A percentile compares a stretch with the other conserved stretches of the same genome.
Evolutionary conservation across 2,329 filamentous ascomycete genomes (phyloP).

Genomic region (Cordyceps cateniannulata): DNA sequence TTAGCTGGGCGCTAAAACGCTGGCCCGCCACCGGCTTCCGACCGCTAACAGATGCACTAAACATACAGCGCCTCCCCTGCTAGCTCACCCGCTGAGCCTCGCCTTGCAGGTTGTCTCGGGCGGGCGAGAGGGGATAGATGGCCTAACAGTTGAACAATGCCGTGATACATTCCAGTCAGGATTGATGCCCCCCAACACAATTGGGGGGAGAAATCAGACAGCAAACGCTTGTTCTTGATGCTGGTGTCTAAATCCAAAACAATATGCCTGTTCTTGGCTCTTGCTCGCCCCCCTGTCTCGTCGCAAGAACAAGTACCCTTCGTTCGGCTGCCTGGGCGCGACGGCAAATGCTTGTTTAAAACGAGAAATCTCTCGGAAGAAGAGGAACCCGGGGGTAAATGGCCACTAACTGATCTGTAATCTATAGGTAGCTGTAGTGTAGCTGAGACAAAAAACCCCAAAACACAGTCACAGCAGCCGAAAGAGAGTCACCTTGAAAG

Average conservation of each 20-base stretch:
- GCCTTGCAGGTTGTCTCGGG: not conserved
- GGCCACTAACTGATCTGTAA: no score
- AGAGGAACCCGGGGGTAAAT: no score
- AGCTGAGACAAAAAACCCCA: not conserved
- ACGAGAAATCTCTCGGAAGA: not conserved
- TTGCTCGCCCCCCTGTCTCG: not conserved
- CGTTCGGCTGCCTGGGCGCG: no score
- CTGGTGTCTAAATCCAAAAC: not conserved
- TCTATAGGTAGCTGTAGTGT: no score
- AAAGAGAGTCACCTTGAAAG: not conserved
- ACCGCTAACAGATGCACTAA: not conserved
- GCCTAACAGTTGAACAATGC: not conserved
- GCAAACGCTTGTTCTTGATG: no score
- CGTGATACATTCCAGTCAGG: no score
- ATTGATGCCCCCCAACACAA: no score
- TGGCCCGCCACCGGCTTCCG: not conserved
- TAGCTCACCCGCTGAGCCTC: not conserved
- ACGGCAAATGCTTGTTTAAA: no score
- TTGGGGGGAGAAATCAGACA: no score
- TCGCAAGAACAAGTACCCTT: no score
- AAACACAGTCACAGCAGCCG: no score
- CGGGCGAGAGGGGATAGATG: not conserved
- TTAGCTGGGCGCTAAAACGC: not conserved
- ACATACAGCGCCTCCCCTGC: not conserved
- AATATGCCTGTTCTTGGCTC: not conserved